phyloP scores from a whole-genome alignment of 768 basidiomycete genomes.

The Russula earlei region DNA sequence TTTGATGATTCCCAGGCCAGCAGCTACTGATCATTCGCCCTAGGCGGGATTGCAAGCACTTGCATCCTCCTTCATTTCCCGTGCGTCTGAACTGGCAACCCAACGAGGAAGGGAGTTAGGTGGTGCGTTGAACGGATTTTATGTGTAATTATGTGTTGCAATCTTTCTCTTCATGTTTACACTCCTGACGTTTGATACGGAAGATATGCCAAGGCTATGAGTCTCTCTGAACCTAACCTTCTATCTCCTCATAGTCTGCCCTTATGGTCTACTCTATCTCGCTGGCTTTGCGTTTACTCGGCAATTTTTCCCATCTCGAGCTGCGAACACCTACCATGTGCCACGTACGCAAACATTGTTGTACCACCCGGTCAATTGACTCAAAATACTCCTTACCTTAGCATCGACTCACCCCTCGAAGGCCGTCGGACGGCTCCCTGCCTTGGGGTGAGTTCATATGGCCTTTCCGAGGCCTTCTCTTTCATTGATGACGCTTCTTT shows the following conservation, averaged over 20 bases:
- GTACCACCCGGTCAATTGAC: background rate
- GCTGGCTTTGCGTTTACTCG: background rate
- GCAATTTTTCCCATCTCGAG: background rate
- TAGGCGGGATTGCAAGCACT: background rate
- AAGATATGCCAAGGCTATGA: background rate
- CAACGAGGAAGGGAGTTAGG: background rate
- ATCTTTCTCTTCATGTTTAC: background rate
- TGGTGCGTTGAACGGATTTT: background rate
- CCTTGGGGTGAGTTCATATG: constrained; percentile 17
- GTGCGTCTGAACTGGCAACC: background rate
- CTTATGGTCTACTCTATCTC: background rate
- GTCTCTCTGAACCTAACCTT: background rate
- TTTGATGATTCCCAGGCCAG: background rate
- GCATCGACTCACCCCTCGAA: constrained; percentile 23
- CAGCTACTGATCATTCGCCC: background rate
- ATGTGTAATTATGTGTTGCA: background rate
- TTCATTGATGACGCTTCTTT: background rate
- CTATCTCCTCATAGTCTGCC: background rate
- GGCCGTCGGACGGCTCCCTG: constrained; percentile 25
- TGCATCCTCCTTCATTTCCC: background rate
- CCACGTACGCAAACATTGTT: background rate
- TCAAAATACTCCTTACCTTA: background rate
- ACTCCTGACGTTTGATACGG: background rate
- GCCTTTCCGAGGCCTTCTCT: too few relatives aligned
- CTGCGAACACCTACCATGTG: background rate